Evolutionary conservation across 2,329 filamentous ascomycete genomes (phyloP).

Genomic region (Tolypocladium pustulatum): DNA sequence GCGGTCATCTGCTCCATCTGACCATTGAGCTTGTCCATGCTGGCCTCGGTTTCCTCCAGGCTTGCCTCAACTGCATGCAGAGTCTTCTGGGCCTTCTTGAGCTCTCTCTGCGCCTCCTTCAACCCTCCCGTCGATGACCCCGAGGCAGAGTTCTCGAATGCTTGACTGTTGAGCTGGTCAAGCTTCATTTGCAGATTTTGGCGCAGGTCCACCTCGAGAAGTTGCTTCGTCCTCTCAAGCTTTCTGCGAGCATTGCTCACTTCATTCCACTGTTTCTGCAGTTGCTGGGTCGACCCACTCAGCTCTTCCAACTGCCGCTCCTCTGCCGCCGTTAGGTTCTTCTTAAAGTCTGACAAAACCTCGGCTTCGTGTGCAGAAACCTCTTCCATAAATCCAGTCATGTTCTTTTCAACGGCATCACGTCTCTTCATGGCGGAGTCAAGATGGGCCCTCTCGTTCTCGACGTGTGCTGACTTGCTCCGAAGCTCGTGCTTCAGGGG

Average conservation of each 20-base stretch:
- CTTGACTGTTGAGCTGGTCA: slow-evolving; percentile 72
- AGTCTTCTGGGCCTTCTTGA: slow-evolving; percentile 64
- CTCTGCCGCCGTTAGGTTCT: slow-evolving; percentile 72
- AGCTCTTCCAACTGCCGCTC: slow-evolving; percentile 69
- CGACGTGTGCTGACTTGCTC: slow-evolving; percentile 62
- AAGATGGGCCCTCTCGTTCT: slow-evolving; percentile 62
- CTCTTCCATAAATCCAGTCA: slow-evolving; percentile 67
- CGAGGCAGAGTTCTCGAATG: slow-evolving; percentile 52
- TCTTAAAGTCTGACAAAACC: slow-evolving; percentile 80
- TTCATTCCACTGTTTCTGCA: slow-evolving; percentile 69
- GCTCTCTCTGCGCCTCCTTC: slow-evolving; percentile 69
- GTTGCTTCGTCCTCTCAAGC: slow-evolving; percentile 69
- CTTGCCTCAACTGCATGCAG: slow-evolving; percentile 57
- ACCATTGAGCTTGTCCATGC: slow-evolving; percentile 45
- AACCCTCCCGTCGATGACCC: slow-evolving; percentile 55
- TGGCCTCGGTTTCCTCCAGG: slow-evolving; percentile 62
- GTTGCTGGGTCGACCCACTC: slow-evolving; percentile 55
- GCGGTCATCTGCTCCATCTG: slow-evolving; percentile 46
- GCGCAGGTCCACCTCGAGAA: slow-evolving; percentile 78
- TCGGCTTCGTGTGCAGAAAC: slow-evolving; percentile 71
- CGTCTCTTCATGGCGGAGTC: slow-evolving; percentile 55
- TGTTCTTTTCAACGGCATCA: slow-evolving; percentile 61
- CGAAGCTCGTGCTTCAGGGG: slow-evolving; percentile 69
- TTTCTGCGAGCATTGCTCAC: slow-evolving; percentile 64
- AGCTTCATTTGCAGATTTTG: slow-evolving; percentile 81